phyloP scores from a whole-genome alignment of 306 rosid species.

The Leucaena leucocephala region DNA sequence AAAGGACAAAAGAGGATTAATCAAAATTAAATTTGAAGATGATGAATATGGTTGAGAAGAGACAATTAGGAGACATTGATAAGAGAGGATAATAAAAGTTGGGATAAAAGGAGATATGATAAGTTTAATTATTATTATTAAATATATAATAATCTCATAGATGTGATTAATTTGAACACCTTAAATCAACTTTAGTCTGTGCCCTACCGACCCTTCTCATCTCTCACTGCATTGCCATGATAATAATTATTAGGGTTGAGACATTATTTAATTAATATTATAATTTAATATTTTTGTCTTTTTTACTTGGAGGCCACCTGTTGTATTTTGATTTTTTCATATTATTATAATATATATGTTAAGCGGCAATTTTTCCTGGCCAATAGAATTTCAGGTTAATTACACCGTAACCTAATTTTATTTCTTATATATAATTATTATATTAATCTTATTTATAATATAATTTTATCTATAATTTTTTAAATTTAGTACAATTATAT shows the following conservation, averaged over 20 bases:
- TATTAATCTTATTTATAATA: too few species aligned
- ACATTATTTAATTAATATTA: background rate
- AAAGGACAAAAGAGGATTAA: background rate
- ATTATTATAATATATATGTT: slow-evolving; percentile 5
- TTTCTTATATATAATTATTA: too few species aligned
- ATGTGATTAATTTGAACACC: slow-evolving; percentile 26
- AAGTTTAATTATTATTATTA: slow-evolving; percentile 44
- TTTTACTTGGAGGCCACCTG: slow-evolving; percentile 30
- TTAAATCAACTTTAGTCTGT: slow-evolving; percentile 36
- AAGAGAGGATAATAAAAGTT: slow-evolving; percentile 56
- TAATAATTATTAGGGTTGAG: slow-evolving; percentile 31
- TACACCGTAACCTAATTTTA: too few species aligned
- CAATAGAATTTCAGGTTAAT: slow-evolving; percentile 2
- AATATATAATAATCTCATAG: slow-evolving; percentile 14
- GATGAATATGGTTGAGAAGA: slow-evolving; percentile 1
- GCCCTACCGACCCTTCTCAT: slow-evolving; percentile 40
- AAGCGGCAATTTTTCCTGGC: slow-evolving; percentile 24
- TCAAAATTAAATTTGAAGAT: background rate
- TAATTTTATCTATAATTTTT: too few species aligned
- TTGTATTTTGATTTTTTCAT: slow-evolving; percentile 42
- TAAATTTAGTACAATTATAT: too few species aligned
- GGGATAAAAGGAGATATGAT: slow-evolving; percentile 62
- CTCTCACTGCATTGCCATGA: background rate
- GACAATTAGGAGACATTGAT: slow-evolving; percentile 59
- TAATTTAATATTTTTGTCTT: slow-evolving; percentile 13